Conservation (phyloP, 257 asterid genomes). For the Leptodermis oblonga region DNA sequence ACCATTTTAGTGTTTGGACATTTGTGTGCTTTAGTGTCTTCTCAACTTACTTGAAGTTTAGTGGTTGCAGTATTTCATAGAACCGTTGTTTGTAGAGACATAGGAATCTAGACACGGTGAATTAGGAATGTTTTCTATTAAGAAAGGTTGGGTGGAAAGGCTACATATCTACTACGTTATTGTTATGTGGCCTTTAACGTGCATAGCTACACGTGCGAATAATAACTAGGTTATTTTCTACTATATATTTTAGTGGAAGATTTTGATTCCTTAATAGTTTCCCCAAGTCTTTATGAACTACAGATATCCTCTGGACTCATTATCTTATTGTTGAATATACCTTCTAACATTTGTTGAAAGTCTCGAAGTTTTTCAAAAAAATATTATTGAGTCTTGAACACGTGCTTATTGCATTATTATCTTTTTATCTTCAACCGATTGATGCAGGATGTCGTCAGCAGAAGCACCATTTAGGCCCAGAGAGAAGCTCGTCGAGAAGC, state of each 20-base stretch:
- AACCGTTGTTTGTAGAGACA: not conserved
- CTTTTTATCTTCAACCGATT: not conserved
- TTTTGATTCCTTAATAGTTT: not conserved
- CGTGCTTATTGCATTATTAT: not conserved
- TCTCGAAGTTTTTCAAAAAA: not conserved
- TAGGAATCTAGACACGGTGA: not conserved
- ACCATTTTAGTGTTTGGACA: not conserved
- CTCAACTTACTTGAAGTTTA: not conserved
- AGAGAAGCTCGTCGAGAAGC: slow-evolving; percentile 62
- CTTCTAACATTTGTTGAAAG: not conserved
- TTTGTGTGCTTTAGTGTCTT: not conserved
- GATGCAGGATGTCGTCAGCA: slow-evolving; percentile 64
- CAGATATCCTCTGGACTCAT: not conserved
- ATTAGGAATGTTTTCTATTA: not conserved
- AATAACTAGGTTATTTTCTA: not conserved
- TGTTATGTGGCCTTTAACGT: not conserved
- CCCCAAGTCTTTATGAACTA: not conserved
- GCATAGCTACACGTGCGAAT: no score
- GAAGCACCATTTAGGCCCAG: slow-evolving; percentile 70
- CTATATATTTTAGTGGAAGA: not conserved
- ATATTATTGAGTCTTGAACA: not conserved
- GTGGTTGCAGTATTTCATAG: not conserved
- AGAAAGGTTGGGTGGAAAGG: not conserved
- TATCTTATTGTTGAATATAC: not conserved
- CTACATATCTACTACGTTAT: not conserved